phyloP scores from a whole-genome alignment of 352 stramenopile genomes.

The Discostella stelligera region DNA sequence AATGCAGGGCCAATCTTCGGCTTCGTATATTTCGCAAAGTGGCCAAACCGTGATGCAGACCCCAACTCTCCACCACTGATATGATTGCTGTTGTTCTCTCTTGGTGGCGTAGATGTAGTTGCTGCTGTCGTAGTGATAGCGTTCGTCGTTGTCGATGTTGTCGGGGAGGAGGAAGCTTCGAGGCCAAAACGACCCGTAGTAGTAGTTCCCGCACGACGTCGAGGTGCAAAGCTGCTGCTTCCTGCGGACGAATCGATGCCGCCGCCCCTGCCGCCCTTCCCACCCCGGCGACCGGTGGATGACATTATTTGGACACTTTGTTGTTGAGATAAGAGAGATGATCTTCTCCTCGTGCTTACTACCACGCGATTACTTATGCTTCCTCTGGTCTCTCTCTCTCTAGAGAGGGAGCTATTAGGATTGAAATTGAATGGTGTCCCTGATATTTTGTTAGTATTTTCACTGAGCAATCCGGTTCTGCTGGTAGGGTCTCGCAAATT shows the following conservation, averaged over 20 bases:
- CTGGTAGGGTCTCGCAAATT: background rate
- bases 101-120: background rate
- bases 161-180: background rate
- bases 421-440: background rate
- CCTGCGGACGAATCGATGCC: no score
- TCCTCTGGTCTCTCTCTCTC: no score
- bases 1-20: conserved; percentile 46
- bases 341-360: background rate
- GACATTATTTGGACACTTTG: background rate
- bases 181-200: background rate
- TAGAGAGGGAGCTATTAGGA: background rate
- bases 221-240: background rate
- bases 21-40: conserved; percentile 59
- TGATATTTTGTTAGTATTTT: background rate
- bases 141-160: background rate
- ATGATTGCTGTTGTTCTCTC: background rate
- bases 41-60: conserved; percentile 30
- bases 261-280: background rate
- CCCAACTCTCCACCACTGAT: conserved; percentile 13
- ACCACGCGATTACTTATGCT: background rate
- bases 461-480: background rate
- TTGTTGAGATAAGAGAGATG: background rate
- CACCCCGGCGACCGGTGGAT: conserved; percentile 4
- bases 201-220: no score
- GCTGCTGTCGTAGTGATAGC: background rate